Base-by-base conservation (phyloP, 2,329 filamentous ascomycete species). In the Trichoderma harzianum region DNA sequence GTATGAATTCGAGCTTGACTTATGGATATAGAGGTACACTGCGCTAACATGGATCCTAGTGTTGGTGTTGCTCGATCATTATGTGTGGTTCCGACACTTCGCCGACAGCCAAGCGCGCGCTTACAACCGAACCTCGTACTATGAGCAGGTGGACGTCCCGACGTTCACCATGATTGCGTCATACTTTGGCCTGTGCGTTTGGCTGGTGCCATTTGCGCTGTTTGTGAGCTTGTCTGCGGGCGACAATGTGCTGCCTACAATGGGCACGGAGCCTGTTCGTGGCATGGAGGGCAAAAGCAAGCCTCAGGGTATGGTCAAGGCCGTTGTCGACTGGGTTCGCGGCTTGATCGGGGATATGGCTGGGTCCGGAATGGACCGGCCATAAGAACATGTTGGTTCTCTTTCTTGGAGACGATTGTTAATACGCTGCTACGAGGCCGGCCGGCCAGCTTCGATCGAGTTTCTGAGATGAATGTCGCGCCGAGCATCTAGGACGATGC, bases 101-200 rank as follows among this genome's bases (percentile, higher is more conserved):
- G 95, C 92, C 72, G 83, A 86, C 70, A 85, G 87, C 70, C 87
- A 91, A 74, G 81, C 87, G 62, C 82, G 82, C 69, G 84, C 89
- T 3, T 89, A 91, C 81, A 82, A 86, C 70, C 85, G 87, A 77
- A 84, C 86, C 4, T 87, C 89, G 69, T 86, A 88, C 79, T 91
- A 92, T 79, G 89, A 93, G 74, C 84, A 86, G 72, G 83, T 85
- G 70, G 82, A 89, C 67, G 79, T 94, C 58, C 96, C 96, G 0
- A 91, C 89, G 47, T 99, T 99, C 80, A 95, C 93, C 21, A 94
- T 98, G 83, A 96, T 98, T 58, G 94, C 96, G 0, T 95, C 93
- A 0, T 99, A 96, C 82, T 99, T 99, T 79, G 96, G 96, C 0
- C 85, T 99, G 2, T 97, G 95, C 77, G 95, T 99, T 0, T 99